phyloP scores from a whole-genome alignment of 1,284 basidiomycete genomes.

The Malassezia pachydermatis region DNA sequence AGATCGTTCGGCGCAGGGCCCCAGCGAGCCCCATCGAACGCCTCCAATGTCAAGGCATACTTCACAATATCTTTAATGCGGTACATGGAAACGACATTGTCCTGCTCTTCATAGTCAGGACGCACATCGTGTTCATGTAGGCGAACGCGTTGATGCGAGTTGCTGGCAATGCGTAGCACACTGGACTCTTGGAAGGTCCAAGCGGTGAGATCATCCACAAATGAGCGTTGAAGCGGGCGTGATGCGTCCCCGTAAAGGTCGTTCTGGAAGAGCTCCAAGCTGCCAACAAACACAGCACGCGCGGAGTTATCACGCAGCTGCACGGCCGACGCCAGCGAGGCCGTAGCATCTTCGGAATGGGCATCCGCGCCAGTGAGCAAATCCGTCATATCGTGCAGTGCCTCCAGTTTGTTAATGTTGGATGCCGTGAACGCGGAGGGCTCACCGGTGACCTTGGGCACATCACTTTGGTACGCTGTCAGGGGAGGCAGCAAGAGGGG shows the following conservation, averaged over 20 bases:
- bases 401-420: constrained; percentile 19
- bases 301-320: constrained; percentile 66
- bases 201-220: constrained; percentile 63
- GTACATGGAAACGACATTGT: constrained; percentile 57
- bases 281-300: constrained; percentile 70
- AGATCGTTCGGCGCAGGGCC: constrained; percentile 60
- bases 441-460: constrained; percentile 54
- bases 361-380: constrained; percentile 25
- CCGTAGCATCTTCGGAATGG: constrained; percentile 24
- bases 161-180: constrained; percentile 67
- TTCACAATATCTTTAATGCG: constrained; percentile 71
- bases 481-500: constrained; percentile 67
- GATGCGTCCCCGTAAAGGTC: constrained; percentile 44
- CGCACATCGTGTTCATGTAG: constrained; percentile 45
- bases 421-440: constrained; percentile 15
- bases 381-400: constrained; percentile 20
- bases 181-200: constrained; percentile 86
- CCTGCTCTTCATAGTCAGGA: constrained; percentile 39
- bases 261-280: constrained; percentile 64
- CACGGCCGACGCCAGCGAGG: constrained; percentile 69
- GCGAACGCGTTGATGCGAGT: constrained; percentile 61
- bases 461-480: constrained; percentile 55
- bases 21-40: constrained; percentile 58
- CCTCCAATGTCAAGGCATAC: constrained; percentile 63
- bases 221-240: constrained; percentile 61